phyloP scores from a whole-genome alignment of 345 rosid genomes.

The Bruguiera sexangula region DNA sequence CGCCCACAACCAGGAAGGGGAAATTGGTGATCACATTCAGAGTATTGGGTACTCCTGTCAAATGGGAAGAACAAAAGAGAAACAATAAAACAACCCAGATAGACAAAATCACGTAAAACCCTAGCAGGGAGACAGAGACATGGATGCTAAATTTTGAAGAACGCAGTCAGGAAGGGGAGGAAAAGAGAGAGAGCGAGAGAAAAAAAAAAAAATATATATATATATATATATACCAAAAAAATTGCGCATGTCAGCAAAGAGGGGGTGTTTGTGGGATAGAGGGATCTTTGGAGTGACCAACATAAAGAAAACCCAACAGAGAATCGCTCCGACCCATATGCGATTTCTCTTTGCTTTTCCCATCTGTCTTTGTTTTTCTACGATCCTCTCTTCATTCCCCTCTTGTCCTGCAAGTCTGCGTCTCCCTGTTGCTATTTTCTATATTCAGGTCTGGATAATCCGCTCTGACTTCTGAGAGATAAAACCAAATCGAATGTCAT shows the following conservation, averaged over 20 bases:
- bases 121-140: background rate
- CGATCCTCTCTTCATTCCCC: background rate
- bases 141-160: too few species aligned
- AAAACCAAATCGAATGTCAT: too few species aligned
- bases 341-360: slow-evolving; percentile 42
- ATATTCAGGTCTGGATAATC: too few species aligned
- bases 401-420: slow-evolving; percentile 3
- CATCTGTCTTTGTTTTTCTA: slow-evolving; percentile 41
- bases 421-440: too few species aligned
- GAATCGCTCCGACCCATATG: slow-evolving; percentile 43
- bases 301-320: slow-evolving; percentile 60
- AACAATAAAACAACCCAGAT: slow-evolving; percentile 12
- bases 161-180: background rate
- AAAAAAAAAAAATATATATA: background rate
- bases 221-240: slow-evolving; percentile 46
- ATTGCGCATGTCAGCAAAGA: slow-evolving; percentile 79
- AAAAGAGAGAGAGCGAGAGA: background rate
- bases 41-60: slow-evolving; percentile 78
- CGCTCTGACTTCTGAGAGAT: too few species aligned
- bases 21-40: slow-evolving; percentile 83
- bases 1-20: slow-evolving; percentile 77
- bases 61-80: background rate
- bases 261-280: slow-evolving; percentile 41
- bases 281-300: slow-evolving; percentile 69
- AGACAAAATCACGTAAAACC: background rate